A percentile compares a stretch with the other conserved stretches of the same genome.
These are phyloP conservation scores for Aureobasidium namibiae DNA, from an alignment of 2,329 filamentous ascomycete species.

Conservation along the genomic window DNA sequence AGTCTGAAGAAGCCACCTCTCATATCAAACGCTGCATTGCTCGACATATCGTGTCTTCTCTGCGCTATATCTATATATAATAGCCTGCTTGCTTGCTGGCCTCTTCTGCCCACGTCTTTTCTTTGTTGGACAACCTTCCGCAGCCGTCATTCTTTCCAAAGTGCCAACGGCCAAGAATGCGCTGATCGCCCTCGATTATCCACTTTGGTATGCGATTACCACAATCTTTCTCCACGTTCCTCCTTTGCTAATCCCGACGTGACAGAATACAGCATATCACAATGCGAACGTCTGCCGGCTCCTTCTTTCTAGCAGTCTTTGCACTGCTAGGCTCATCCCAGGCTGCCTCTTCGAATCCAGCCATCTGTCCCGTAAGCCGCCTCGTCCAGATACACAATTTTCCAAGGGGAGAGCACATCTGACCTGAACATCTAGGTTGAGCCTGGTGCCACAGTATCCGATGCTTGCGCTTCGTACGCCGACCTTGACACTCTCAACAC, in stretches of 20 bases:
- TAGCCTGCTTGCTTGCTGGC: not conserved
- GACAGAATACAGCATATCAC: not conserved
- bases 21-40: not conserved
- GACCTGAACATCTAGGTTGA: slow-evolving; percentile 58
- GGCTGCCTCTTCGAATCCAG: slow-evolving; percentile 30
- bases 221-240: not conserved
- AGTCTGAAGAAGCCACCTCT: slow-evolving; percentile 10
- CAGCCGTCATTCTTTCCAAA: not conserved
- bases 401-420: slow-evolving; percentile 25
- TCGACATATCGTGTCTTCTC: not conserved
- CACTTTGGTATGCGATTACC: not conserved
- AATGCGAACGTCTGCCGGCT: slow-evolving; percentile 19
- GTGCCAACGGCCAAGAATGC: slow-evolving; percentile 9
- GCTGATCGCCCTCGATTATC: not conserved
- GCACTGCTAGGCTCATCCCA: slow-evolving; percentile 39
- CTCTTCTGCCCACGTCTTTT: not conserved
- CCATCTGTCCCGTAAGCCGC: slow-evolving; percentile 49
- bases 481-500: slow-evolving; percentile 80
- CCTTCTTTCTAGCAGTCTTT: slow-evolving; percentile 56
- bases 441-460: slow-evolving; percentile 78
- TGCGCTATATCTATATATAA: not conserved
- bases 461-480: slow-evolving; percentile 89
- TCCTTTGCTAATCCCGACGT: not conserved
- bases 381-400: slow-evolving; percentile 15
- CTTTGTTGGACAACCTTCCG: slow-evolving; percentile 1